Percentiles rank a stretch among this genome's conserved stretches.
These are phyloP conservation scores for Phylloporus rhodoxanthus DNA, from an alignment of 768 basidiomycete species.

Conservation along the genomic window DNA sequence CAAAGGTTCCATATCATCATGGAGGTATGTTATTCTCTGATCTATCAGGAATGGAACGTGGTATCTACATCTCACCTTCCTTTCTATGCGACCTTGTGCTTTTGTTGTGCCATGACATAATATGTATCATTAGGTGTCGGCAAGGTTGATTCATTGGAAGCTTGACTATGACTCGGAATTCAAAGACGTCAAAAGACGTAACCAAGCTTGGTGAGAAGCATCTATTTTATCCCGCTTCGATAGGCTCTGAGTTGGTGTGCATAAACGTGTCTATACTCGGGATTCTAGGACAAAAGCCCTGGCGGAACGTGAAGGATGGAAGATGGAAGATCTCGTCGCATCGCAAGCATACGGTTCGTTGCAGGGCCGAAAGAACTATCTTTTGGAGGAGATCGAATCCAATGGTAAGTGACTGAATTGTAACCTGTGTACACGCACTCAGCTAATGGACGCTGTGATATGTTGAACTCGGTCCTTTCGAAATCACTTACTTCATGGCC, in stretches of 20 bases:
- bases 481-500: too few species aligned
- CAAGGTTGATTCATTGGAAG: constrained; percentile 26
- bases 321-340: constrained; percentile 36
- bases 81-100: not conserved
- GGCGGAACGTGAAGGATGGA: constrained; percentile 40
- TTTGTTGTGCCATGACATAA: not conserved
- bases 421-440: not conserved
- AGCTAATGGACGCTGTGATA: not conserved
- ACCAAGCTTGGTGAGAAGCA: constrained; percentile 14
- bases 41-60: not conserved
- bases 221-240: not conserved
- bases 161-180: constrained; percentile 7
- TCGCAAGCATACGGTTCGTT: constrained; percentile 37
- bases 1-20: constrained; percentile 12
- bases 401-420: constrained; percentile 30
- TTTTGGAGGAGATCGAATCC: constrained; percentile 35
- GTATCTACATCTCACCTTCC: not conserved
- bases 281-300: constrained; percentile 31
- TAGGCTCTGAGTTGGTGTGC: not conserved
- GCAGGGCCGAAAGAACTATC: constrained; percentile 31
- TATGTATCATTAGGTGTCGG: constrained; percentile 16
- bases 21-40: constrained; percentile 10
- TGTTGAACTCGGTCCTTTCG: not conserved
- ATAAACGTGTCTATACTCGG: not conserved
- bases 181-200: constrained; percentile 2